phyloP scores from a whole-genome alignment of 2,329 filamentous ascomycete species.

The Teratosphaeria destructans region DNA sequence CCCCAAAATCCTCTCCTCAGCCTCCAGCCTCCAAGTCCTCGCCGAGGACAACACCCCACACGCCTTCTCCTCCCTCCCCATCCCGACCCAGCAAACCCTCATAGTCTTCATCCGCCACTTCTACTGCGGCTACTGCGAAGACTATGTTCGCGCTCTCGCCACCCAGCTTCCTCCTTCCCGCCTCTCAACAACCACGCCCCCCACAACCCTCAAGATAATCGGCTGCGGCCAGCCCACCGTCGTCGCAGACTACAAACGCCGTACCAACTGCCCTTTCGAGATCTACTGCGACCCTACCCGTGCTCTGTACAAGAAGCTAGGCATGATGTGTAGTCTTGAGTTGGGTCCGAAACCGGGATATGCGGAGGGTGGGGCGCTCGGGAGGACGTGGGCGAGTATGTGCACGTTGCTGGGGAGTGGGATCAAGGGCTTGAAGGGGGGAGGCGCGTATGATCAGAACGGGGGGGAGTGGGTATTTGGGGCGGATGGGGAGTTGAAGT shows the following conservation, averaged over 20 bases:
- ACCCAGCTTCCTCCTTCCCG: slow-evolving; percentile 8
- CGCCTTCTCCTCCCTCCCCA: slow-evolving; percentile 13
- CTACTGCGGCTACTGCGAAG: slow-evolving; percentile 29
- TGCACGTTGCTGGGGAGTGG: slow-evolving; percentile 15
- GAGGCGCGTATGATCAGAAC: slow-evolving; percentile 23
- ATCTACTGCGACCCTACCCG: slow-evolving; percentile 25
- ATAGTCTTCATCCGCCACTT: slow-evolving; percentile 32
- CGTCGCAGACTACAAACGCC: slow-evolving; percentile 20
- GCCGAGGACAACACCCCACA: slow-evolving; percentile 18
- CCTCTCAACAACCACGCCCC: slow-evolving; percentile 10
- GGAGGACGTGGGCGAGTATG: slow-evolving; percentile 11
- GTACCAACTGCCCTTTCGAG: slow-evolving; percentile 20
- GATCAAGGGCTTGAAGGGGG: slow-evolving; percentile 8
- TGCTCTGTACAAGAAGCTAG: slow-evolving; percentile 22
- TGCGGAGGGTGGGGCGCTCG: slow-evolving; percentile 12
- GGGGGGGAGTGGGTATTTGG: slow-evolving; percentile 30
- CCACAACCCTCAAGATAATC: slow-evolving; percentile 22
- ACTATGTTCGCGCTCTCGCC: slow-evolving; percentile 21
- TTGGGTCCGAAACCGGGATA: slow-evolving; percentile 20
- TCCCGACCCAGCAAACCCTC: slow-evolving; percentile 8
- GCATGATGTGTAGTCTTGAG: slow-evolving; percentile 20
- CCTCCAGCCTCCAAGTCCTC: slow-evolving; percentile 14
- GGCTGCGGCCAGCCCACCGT: slow-evolving; percentile 24
- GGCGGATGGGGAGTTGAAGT: slow-evolving; percentile 22
- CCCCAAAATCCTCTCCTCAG: slow-evolving; percentile 10